These are phyloP conservation scores for Fusarium sp. DNA, from an alignment of 2,329 filamentous ascomycete genomes.

Conservation along the genomic window DNA sequence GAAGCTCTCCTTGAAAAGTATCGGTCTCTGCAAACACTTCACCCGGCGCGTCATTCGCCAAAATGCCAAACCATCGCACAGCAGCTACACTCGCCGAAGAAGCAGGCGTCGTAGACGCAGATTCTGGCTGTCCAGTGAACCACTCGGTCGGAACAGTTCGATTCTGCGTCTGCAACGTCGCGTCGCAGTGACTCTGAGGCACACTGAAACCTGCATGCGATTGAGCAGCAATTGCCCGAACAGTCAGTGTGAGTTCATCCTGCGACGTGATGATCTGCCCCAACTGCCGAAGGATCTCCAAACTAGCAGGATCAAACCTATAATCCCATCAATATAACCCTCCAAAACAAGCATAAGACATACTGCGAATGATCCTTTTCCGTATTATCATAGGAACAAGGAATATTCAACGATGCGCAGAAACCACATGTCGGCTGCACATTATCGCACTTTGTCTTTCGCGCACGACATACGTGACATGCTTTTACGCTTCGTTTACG, in stretches of 20 bases:
- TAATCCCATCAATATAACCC: not conserved
- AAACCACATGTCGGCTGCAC: constrained; percentile 51
- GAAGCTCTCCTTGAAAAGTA: constrained; percentile 4
- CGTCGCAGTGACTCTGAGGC: not conserved
- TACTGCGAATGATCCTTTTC: constrained; percentile 46
- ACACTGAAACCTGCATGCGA: not conserved
- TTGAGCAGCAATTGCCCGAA: constrained; percentile 26
- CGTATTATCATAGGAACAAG: constrained; percentile 48
- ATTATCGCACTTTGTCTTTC: constrained; percentile 55
- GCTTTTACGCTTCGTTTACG: constrained; percentile 51
- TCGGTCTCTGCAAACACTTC: constrained; percentile 8
- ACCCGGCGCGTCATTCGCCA: constrained; percentile 31
- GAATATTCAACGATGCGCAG: constrained; percentile 48
- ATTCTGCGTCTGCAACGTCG: constrained; percentile 1
- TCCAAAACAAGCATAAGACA: not conserved
- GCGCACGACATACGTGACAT: constrained; percentile 51
- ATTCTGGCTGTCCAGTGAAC: constrained; percentile 23
- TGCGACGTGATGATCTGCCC: constrained; percentile 38
- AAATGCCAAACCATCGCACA: constrained; percentile 42
- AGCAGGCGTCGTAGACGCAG: constrained; percentile 36
- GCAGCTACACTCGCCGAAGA: constrained; percentile 41
- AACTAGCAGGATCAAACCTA: constrained; percentile 52
- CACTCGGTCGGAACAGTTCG: constrained; percentile 4
- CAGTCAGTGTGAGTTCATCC: constrained; percentile 29
- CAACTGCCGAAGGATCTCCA: constrained; percentile 48